phyloP scores from a whole-genome alignment of 169 alveolate genomes.

The Plasmodium reichenowi region DNA sequence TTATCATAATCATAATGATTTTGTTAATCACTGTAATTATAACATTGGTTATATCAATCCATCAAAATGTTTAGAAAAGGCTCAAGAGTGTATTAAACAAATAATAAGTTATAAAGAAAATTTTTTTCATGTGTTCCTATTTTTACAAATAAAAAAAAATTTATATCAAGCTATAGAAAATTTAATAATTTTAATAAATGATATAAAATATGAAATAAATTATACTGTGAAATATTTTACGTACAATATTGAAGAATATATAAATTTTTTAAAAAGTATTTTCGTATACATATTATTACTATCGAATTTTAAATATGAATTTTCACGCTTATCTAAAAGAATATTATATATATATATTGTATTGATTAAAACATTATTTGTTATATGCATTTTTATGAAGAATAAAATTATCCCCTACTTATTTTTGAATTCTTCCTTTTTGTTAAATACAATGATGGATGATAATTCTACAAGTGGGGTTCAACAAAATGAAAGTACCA shows the following conservation, averaged over 20 bases:
- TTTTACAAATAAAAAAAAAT: conserved; percentile 39
- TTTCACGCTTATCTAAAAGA: conserved; percentile 42
- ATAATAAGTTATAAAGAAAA: conserved; percentile 31
- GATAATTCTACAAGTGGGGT: not conserved
- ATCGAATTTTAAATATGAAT: conserved; percentile 24
- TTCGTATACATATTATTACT: conserved; percentile 24
- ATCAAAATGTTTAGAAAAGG: conserved; percentile 12
- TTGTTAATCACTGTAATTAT: too few species aligned
- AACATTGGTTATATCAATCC: conserved; percentile 8
- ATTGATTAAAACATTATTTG: conserved; percentile 34
- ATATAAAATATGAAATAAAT: conserved; percentile 71
- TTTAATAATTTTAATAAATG: conserved; percentile 40
- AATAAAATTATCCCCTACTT: conserved; percentile 63
- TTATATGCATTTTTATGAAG: conserved; percentile 34
- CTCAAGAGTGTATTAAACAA: conserved; percentile 61
- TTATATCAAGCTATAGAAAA: conserved; percentile 53
- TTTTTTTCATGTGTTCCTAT: conserved; percentile 36
- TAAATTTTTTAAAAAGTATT: conserved; percentile 24
- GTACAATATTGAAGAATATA: conserved; percentile 42
- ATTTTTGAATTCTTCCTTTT: conserved; percentile 46
- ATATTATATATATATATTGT: conserved; percentile 26
- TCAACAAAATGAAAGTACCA: not conserved
- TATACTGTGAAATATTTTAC: conserved; percentile 56
- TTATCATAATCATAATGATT: too few species aligned
- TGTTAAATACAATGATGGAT: conserved; percentile 5